Base-by-base conservation (phyloP, 139 green algal genomes). In the Picochlorum sp. region DNA sequence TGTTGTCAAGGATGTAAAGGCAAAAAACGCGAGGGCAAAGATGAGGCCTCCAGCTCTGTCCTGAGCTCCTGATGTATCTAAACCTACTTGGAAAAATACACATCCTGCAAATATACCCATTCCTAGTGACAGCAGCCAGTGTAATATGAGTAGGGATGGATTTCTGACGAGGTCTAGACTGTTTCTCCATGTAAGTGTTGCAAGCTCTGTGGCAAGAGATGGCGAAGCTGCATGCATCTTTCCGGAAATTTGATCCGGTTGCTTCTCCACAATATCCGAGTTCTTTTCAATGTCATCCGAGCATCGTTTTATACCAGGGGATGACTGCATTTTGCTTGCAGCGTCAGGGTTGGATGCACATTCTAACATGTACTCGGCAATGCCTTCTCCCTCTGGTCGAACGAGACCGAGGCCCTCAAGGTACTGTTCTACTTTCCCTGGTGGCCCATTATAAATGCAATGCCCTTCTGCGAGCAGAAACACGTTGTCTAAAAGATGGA, bases 1-100 rank as follows among this genome's bases (percentile, higher is more conserved):
- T 3, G 74, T 81, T 20, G 86, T 89, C 6, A 92, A 67, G 3
- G 74, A 77, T n/a, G 80, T 86, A 71, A 94, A 89, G 49, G 78
- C 85, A 4, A 90, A 79, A 30, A 92, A 84, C 38, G 68, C 68
- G 13, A 92, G 77, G 4, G 77, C 69, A 64, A 95, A 94, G 74
- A 95, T 92, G 55, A 92, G 67, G 47, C 64, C 83, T 23, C 73
- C 74, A 20, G 63, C 52, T 14, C 74, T 79, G 67, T 89, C 86
- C 63, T 91, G 82, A 1, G 80, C 77, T 50, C 83, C 83, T 3
- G 71, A 71, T 45, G 82, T 81, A 67, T 83, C 77, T 7, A 69
- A 37, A 7, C 60, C 16, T 24, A 81, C 67, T 30, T 83, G n/a
- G 56, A 66, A 85, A 68, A 90, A 92, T 61, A 90, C 81, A 44